phyloP scores from a whole-genome alignment of 2,329 filamentous ascomycete genomes.

The Bipolaris sorokiniana region DNA sequence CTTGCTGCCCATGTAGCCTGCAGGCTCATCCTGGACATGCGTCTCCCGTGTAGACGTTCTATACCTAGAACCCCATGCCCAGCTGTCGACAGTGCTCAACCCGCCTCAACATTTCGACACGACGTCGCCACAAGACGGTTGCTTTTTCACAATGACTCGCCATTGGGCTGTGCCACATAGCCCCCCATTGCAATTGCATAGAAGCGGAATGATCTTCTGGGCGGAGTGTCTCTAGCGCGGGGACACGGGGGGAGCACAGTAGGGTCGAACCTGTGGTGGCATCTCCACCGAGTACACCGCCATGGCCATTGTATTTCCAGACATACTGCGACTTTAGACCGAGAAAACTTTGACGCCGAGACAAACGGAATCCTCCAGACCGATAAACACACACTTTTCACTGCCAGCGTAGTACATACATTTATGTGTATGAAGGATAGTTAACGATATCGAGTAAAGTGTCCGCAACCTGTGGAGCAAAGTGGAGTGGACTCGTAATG shows the following conservation, averaged over 20 bases:
- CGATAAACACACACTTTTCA: not conserved
- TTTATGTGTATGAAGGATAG: slow-evolving; percentile 5
- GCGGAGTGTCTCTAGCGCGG: slow-evolving; percentile 8
- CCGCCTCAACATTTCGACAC: not conserved
- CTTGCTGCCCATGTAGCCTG: not conserved
- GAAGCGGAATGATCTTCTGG: slow-evolving; percentile 9
- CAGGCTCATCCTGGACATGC: not conserved
- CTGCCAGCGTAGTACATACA: no score
- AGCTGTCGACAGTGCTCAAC: not conserved
- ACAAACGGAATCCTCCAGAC: not conserved
- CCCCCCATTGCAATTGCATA: slow-evolving; percentile 4
- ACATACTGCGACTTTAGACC: not conserved
- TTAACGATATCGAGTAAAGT: slow-evolving; percentile 13
- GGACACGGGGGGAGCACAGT: slow-evolving; percentile 1
- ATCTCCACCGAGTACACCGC: not conserved
- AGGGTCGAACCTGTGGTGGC: not conserved
- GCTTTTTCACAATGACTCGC: slow-evolving; percentile 10
- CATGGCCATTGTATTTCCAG: not conserved
- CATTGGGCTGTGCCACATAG: slow-evolving; percentile 6
- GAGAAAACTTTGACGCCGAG: slow-evolving; percentile 9
- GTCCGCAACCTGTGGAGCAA: slow-evolving; percentile 14
- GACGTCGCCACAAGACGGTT: not conserved
- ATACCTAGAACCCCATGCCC: not conserved
- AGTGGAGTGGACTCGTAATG: slow-evolving; percentile 19
- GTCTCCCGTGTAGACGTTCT: not conserved